Evolutionary conservation across 2,329 filamentous ascomycete genomes (phyloP), one percentile per base, ranked within the genome.

Genomic region (Botrytis fabae): DNA sequence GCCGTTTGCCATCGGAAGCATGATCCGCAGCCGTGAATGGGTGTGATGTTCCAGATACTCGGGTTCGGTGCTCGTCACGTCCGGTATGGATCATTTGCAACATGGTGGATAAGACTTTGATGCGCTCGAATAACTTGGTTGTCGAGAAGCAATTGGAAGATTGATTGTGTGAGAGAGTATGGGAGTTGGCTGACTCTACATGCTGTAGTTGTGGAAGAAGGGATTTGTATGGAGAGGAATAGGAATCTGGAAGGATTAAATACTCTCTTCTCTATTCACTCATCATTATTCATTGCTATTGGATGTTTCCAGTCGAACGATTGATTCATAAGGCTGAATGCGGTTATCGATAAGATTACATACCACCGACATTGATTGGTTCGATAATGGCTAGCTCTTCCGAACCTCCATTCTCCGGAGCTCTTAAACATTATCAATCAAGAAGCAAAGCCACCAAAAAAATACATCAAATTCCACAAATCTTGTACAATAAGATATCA

Each of bases 1-100:
- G 90, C 20, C 82, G 82, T 78, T 88, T 89, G 28, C 82, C 81
- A 78, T 90, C 88, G 68, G 82, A 79, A 35, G 80, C 75, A 74
- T 82, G 79, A 69, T 79, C 76, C 18, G 82, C 74, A 42, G 78
- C 79, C 71, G 69, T 68, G 64, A 79, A 80, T 20, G 71, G 75
- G 46, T 73, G 74, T 16, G 72, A 64, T 16, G 62, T 51, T 44
- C 74, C 68, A 57, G 71, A 73, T 18, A 72, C 20, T 59, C 54
- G 59, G 63, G 61, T 48, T 69, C 54, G 70, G 60, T 40, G 74
- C 25, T 66, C 59, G 57, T 76, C 72, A 59, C 73, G 57, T 57
- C 76, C 73, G 60, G 72, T 10, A 57, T 73, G 72, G 42, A 75
- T 75, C 40, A 73, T 74, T 74, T 75, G 73, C 28, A 77, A 71